Base-by-base conservation (phyloP, 2,329 filamentous ascomycete genomes). In the Alternaria triticina region DNA sequence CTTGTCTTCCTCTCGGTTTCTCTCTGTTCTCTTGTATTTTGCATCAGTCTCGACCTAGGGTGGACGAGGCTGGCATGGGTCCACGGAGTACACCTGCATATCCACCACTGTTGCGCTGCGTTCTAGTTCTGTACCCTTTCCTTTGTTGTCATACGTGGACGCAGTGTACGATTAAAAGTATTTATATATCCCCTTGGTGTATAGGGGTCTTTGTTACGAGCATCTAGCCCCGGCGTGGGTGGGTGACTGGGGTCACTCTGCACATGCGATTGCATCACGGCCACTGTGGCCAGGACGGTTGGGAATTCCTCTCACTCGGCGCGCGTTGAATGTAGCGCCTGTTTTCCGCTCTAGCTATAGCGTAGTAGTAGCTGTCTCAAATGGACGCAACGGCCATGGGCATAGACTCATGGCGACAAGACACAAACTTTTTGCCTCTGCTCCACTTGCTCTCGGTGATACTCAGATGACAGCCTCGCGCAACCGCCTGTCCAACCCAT, bases 111-210 rank as follows among this genome's bases (percentile, higher is more conserved):
- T 59, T 62, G 46, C 50, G 57, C 56, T 69, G 62, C 65, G 56
- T 71, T 68, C 59, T 67, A 64, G 55, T 61, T 62, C 43, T 72
- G 71, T 74, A 74, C 58, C 61, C 61, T 70, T 64, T 69, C 68
- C 67, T 69, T 58, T 68, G 65, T 70, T 51, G 55, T 57, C 65
- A 59, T 64, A 58, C 46, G 56, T 58, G 57, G 61, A 61, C 46
- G 66, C 66, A 65, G 69, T 75, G 73, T 74, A 75, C 66, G 67
- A 74, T 68, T 69, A 75, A 75, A 75, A 75, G 73, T 67, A 75
- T 70, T 65, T 66, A 65, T 73, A 70, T 73, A 66, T 72, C 62
- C 65, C 61, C 43, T 67, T 60, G 54, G 51, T 70, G 27, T 49
- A 59, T 51, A 40, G 27, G 47, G 57, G 51, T 62, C 49, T 67